These are phyloP conservation scores for Coniosporium apollinis DNA, from an alignment of 495 filamentous ascomycete genomes.

Conservation along the genomic window DNA sequence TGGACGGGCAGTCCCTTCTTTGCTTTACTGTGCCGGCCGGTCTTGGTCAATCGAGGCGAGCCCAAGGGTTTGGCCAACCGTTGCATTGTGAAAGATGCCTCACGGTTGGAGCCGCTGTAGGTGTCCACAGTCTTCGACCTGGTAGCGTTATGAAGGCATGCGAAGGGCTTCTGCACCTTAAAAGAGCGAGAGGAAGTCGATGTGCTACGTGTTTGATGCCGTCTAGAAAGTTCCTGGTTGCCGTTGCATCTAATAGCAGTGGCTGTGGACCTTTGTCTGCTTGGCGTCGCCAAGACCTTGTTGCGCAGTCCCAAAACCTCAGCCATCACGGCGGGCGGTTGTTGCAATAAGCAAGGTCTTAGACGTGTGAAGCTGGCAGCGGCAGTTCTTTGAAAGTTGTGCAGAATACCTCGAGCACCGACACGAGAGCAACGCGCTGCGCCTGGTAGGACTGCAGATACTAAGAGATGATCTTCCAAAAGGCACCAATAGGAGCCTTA, in stretches of 20 bases:
- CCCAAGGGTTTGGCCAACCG: neutral
- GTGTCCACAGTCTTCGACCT: neutral
- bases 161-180: neutral
- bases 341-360: too few species aligned
- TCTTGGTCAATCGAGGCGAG: constrained; percentile 20
- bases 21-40: constrained; percentile 25
- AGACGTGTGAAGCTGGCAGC: too few species aligned
- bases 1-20: constrained; percentile 24
- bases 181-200: neutral
- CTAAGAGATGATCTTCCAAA: too few species aligned
- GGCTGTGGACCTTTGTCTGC: neutral
- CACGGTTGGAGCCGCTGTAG: neutral
- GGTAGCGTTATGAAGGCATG: neutral
- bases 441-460: too few species aligned
- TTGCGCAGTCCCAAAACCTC: too few species aligned
- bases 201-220: neutral
- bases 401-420: too few species aligned
- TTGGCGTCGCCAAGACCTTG: neutral
- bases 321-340: too few species aligned
- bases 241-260: neutral
- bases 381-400: too few species aligned
- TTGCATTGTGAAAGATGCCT: neutral
- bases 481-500: too few species aligned
- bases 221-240: neutral
- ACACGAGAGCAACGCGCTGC: too few species aligned